These are phyloP conservation scores for Cyclotella sp. DNA, from an alignment of 108 stramenopile species.

Conservation along the genomic window DNA sequence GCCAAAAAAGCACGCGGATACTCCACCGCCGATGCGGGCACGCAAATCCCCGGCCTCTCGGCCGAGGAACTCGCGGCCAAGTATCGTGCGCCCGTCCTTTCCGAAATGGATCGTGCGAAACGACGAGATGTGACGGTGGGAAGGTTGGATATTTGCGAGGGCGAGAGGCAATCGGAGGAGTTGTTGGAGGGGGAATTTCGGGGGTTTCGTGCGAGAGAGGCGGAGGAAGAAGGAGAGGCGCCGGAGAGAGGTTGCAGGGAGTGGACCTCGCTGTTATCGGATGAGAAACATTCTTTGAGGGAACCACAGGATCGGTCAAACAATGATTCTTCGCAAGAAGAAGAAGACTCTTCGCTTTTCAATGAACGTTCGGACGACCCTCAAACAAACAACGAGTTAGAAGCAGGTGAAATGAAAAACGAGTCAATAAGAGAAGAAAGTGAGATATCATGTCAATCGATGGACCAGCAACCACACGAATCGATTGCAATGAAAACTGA, in stretches of 20 bases:
- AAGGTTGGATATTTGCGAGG: slow-evolving; percentile 21
- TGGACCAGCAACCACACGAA: too few species aligned
- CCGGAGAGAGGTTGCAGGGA: neutral
- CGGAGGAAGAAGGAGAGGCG: neutral
- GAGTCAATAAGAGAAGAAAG: too few species aligned
- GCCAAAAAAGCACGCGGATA: slow-evolving; percentile 45
- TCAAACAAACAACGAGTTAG: too few species aligned
- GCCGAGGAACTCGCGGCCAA: slow-evolving; percentile 43
- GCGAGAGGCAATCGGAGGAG: neutral
- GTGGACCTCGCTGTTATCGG: neutral
- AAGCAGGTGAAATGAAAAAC: too few species aligned
- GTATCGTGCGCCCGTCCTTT: slow-evolving; percentile 22
- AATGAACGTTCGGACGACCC: too few species aligned
- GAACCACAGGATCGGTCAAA: neutral
- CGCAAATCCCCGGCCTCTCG: slow-evolving; percentile 17
- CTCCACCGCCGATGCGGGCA: slow-evolving; percentile 34
- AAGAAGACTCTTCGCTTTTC: too few species aligned
- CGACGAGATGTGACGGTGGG: slow-evolving; percentile 10
- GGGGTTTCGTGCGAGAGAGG: neutral
- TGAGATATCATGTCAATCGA: too few species aligned
- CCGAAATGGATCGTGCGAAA: neutral
- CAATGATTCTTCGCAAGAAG: too few species aligned
- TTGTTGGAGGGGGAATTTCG: slow-evolving; percentile 10
- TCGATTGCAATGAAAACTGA: too few species aligned
- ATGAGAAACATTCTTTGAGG: neutral